Evolutionary conservation across 495 filamentous ascomycete genomes (phyloP).

Genomic region (Aspergillus taichungensis): DNA sequence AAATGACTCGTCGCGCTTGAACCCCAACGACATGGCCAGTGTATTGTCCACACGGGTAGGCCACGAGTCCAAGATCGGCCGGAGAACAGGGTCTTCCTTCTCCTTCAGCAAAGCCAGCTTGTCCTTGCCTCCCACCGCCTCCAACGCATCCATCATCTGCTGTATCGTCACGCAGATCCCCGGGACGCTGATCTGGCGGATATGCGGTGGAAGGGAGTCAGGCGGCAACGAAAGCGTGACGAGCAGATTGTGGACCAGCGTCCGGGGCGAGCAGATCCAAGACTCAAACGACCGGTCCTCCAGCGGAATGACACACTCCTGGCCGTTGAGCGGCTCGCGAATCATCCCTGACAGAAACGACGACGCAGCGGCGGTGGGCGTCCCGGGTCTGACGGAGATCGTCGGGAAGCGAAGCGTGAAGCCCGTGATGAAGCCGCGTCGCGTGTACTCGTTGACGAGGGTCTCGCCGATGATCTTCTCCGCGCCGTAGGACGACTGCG

Average conservation of each 20-base stretch:
- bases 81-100: constrained; percentile 47
- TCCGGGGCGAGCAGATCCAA: constrained; percentile 56
- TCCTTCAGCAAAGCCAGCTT: constrained; percentile 52
- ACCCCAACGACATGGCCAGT: constrained; percentile 48
- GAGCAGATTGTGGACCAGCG: constrained; percentile 55
- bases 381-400: constrained; percentile 60
- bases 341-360: constrained; percentile 65
- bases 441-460: constrained; percentile 62
- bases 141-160: constrained; percentile 64
- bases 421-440: constrained; percentile 55
- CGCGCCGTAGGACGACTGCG: constrained; percentile 61
- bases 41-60: constrained; percentile 55
- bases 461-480: constrained; percentile 68
- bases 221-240: constrained; percentile 45
- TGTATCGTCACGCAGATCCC: constrained; percentile 60
- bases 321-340: constrained; percentile 48
- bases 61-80: constrained; percentile 62
- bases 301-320: constrained; percentile 55
- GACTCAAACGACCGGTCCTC: constrained; percentile 49
- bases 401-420: constrained; percentile 63
- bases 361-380: constrained; percentile 58
- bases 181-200: constrained; percentile 59
- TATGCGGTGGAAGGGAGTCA: constrained; percentile 42
- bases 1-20: constrained; percentile 47
- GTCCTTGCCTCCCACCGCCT: constrained; percentile 56